Evolutionary conservation across 2,329 filamentous ascomycete genomes (phyloP), one percentile per base, ranked within the genome.

Genomic region (Paracoccidioides brasiliensis): DNA sequence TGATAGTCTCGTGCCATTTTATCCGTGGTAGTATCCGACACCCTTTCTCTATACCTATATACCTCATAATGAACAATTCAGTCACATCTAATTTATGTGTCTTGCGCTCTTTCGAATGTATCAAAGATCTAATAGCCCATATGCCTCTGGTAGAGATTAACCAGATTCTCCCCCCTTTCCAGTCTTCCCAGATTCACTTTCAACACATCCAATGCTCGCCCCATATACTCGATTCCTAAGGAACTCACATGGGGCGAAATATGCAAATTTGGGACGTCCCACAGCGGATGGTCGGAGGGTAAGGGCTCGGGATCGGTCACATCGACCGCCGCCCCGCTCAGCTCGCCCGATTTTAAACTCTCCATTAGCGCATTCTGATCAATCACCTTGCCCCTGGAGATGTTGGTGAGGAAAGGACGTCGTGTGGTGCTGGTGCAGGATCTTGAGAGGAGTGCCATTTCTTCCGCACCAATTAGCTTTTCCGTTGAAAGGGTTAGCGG

Each of bases 231-330:
- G 32, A 66, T 69, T 0, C 78, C 78, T 44, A 72, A 59, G 0
- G 78, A 78, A 68, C 79, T 84, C 3, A 85, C 71, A 74, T 87
- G 84, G 57, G 83, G 83, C 59, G 81, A 85, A 48, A 91, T 78
- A 53, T 85, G 78, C 14, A 85, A 74, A 67, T 90, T 89, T 57
- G 80, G 79, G 12, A 83, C 74, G 32, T 74, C 77, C 86, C 86
- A 91, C 52, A 91, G 70, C 59, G 80, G 78, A 64, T 86, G 81
- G 4, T 84, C 80, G 2, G 75, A 69, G 0, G 86, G 85, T 59
- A 91, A 67, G 0, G 88, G 88, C 67, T 91, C 88, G 0, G 87
- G 87, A 58, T 90, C 86, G 1, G 86, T 86, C 0, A 91, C 87
- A 65, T 90, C 87, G 43, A 91, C 70, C 1, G 86, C 86, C 0